Base-by-base conservation (phyloP, 306 rosid species). In the Ceratonia siliqua region DNA sequence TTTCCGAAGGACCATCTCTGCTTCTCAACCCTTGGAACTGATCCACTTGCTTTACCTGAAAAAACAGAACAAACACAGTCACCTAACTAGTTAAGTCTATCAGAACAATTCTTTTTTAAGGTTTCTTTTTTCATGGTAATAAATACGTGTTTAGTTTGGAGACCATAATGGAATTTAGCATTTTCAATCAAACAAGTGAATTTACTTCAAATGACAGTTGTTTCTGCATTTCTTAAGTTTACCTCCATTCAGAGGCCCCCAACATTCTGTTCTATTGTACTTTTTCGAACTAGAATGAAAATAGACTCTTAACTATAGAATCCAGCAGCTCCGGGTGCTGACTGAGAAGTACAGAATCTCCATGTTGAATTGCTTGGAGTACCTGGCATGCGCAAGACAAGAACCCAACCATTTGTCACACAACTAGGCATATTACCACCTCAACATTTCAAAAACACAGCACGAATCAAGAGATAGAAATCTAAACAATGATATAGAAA, bases 191-290 rank as follows among this genome's bases (percentile, higher is more conserved):
- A 77, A 22, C 5, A 77, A 21, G 24, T 58, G 35, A 43, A 56
- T 7, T 8, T 46, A 30, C 14, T 15, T 11, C 35, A 46, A 57
- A 50, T 58, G 63, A 58, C 33, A 33, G 70, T 27, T 10, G 48
- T 59, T 30, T 57, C 28, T 3, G 58, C 33, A 65, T 11, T 56
- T 21, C 57, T 36, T 20, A 36, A 48, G 35, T 42, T 79, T 87
- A 89, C 97, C 94, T 81, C 86, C 82, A 89, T 84, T 91, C 52
- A 94, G 89, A 65, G 96, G 83, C 11, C 98, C 98, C 97, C 98
- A 94, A 82, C 89, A 87, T 87, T 94, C 98, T 82, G 86, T 87
- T 62, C 85, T 81, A 69, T 94, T 94, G 83, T 88, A 91, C 62
- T 83, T 87, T 69, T 63, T 82, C 2, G 92, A 89, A 87, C 91